phyloP scores from a whole-genome alignment of 2,329 filamentous ascomycete genomes.

The Diatrype stigma region DNA sequence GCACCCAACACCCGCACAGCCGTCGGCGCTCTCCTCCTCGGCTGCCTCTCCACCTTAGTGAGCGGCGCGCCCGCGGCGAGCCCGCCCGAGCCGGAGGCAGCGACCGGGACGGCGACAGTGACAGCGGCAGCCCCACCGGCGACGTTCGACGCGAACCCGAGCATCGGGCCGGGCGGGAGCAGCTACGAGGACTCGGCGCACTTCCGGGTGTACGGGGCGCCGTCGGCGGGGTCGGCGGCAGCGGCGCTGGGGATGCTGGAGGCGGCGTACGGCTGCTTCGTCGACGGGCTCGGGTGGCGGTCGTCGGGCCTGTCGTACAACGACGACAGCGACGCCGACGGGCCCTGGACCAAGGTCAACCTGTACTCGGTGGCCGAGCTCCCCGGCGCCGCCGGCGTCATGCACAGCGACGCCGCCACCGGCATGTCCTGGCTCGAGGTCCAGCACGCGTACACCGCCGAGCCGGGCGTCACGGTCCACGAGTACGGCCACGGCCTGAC shows the following conservation, averaged over 20 bases:
- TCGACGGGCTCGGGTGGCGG: constrained; percentile 33
- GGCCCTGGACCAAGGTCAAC: constrained; percentile 43
- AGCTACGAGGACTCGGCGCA: constrained; percentile 33
- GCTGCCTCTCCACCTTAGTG: not conserved
- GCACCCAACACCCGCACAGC: not conserved
- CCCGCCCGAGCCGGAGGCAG: not conserved
- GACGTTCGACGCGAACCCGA: constrained; percentile 23
- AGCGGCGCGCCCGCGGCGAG: too few relatives aligned
- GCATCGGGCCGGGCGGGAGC: constrained; percentile 26
- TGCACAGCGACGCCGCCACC: constrained; percentile 33
- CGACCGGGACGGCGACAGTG: not conserved
- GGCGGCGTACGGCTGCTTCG: constrained; percentile 39
- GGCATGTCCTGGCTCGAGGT: constrained; percentile 43
- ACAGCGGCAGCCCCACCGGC: constrained; percentile 16
- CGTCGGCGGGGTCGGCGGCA: constrained; percentile 23
- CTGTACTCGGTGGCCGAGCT: constrained; percentile 37
- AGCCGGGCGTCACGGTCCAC: constrained; percentile 40
- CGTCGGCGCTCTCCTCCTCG: not conserved
- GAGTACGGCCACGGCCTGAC: constrained; percentile 47
- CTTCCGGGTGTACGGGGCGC: constrained; percentile 35
- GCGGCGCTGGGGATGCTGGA: constrained; percentile 38
- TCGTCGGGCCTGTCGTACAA: constrained; percentile 35
- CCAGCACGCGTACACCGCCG: constrained; percentile 32
- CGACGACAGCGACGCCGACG: constrained; percentile 26
- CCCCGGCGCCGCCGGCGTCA: constrained; percentile 37